These are phyloP conservation scores for Clohesyomyces aquaticus DNA, from an alignment of 495 filamentous ascomycete genomes.

Conservation along the genomic window DNA sequence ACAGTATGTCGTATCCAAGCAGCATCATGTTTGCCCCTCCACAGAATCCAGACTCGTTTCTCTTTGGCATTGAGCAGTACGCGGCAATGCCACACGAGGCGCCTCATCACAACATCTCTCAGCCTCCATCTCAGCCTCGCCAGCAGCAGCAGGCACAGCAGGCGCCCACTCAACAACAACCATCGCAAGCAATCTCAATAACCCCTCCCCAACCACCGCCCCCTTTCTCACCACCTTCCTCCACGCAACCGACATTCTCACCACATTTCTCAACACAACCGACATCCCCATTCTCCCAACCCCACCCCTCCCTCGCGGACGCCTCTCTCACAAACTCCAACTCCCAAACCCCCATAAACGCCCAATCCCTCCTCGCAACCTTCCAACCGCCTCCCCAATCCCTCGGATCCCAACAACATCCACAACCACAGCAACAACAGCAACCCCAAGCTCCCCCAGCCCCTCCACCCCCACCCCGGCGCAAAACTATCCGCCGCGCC, in stretches of 20 bases:
- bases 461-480: constrained; percentile 23
- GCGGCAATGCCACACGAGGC: constrained; percentile 20
- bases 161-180: not conserved
- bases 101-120: constrained; percentile 9
- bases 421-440: too few species aligned
- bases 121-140: constrained; percentile 11
- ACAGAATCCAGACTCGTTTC: constrained; percentile 37
- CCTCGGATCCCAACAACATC: too few species aligned
- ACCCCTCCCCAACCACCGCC: not conserved
- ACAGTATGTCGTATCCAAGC: constrained; percentile 18
- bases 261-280: constrained; percentile 10
- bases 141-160: not conserved
- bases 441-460: not conserved
- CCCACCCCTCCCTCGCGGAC: constrained; percentile 15
- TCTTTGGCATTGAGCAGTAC: constrained; percentile 46
- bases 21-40: constrained; percentile 27
- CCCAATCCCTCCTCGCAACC: constrained; percentile 12
- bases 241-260: constrained; percentile 20
- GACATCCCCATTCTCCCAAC: constrained; percentile 15
- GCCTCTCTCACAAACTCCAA: constrained; percentile 19
- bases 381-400: constrained; percentile 20
- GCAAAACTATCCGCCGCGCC: constrained; percentile 32
- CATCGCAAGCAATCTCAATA: not conserved
- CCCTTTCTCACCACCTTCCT: constrained; percentile 14
- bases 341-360: constrained; percentile 25